These are phyloP conservation scores for Clitoria ternatea DNA, from an alignment of 306 rosid genomes.

Conservation along the genomic window DNA sequence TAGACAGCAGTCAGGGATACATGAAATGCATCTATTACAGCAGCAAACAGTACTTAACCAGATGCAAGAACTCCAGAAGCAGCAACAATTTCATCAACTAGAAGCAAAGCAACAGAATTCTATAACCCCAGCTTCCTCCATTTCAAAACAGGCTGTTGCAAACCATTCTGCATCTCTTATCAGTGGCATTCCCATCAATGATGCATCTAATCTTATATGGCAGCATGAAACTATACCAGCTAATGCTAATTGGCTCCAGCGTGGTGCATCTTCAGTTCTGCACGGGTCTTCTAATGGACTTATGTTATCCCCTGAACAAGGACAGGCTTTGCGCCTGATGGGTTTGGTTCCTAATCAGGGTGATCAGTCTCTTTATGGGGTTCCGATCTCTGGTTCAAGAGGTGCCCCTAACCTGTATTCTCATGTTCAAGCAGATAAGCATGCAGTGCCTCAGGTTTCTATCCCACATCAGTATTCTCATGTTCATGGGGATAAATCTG, in stretches of 20 bases:
- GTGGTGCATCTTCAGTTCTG: conserved; percentile 64
- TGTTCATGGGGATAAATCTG: conserved; percentile 63
- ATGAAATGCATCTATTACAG: conserved; percentile 78
- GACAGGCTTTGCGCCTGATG: conserved; percentile 65
- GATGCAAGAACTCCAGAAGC: conserved; percentile 81
- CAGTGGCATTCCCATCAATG: conserved; percentile 75
- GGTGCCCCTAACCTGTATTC: conserved; percentile 58
- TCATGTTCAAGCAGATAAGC: conserved; percentile 68
- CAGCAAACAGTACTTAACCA: conserved; percentile 63
- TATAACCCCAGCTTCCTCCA: conserved; percentile 51
- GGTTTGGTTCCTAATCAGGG: conserved; percentile 73
- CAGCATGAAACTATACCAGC: conserved; percentile 57
- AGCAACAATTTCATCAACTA: conserved; percentile 74
- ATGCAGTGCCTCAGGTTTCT: conserved; percentile 40
- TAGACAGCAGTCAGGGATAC: conserved; percentile 66
- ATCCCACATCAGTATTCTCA: conserved; percentile 63
- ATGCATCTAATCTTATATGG: conserved; percentile 69
- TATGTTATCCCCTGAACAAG: conserved; percentile 68
- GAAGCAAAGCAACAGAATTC: conserved; percentile 69
- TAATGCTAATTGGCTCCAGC: conserved; percentile 77
- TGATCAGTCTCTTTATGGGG: conserved; percentile 81
- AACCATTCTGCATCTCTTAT: conserved; percentile 62
- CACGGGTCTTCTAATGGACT: conserved; percentile 72
- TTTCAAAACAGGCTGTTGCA: conserved; percentile 52
- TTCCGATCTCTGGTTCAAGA: conserved; percentile 69